phyloP scores from a whole-genome alignment of 2,329 filamentous ascomycete species.

The Calycina marina region DNA sequence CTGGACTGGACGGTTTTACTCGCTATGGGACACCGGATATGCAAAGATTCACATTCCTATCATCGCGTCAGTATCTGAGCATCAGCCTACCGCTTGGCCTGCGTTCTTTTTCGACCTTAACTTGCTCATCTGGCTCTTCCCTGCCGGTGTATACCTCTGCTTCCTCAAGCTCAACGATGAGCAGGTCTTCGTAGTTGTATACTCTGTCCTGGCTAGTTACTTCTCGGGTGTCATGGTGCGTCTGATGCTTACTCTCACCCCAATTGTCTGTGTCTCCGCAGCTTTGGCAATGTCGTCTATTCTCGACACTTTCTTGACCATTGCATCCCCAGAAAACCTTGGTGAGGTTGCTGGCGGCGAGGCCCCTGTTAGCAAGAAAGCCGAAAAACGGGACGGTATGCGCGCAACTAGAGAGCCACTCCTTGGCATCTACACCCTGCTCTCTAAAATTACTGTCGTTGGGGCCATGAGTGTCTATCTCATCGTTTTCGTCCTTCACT shows the following conservation, averaged over 20 bases:
- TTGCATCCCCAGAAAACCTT: constrained; percentile 43
- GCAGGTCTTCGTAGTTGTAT: constrained; percentile 96
- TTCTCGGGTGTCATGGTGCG: constrained; percentile 99
- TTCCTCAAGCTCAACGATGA: constrained; percentile 90
- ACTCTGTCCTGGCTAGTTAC: constrained; percentile 92
- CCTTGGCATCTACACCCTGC: constrained; percentile 67
- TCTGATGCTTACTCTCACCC: constrained; percentile 93
- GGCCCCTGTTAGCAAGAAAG: constrained; percentile 18
- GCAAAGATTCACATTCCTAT: constrained; percentile 99
- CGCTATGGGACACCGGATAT: constrained; percentile 95
- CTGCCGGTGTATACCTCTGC: constrained; percentile 94
- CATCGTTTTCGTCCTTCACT: constrained; percentile 88
- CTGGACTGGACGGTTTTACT: constrained; percentile 98
- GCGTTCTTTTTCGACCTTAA: constrained; percentile 99
- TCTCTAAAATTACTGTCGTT: constrained; percentile 70
- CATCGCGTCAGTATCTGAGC: constrained; percentile 98
- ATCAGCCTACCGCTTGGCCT: constrained; percentile 97
- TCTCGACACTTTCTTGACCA: constrained; percentile 69
- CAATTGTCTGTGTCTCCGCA: constrained; percentile 87
- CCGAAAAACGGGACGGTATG: constrained; percentile 44
- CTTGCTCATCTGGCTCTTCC: constrained; percentile 98
- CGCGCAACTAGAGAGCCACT: constrained; percentile 57
- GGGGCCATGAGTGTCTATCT: constrained; percentile 64
- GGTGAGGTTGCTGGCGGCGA: constrained; percentile 26
- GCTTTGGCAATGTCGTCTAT: constrained; percentile 80